Evolutionary conservation across 805 yeast genomes (phyloP).

Genomic region (Kodamaea neixiangensis): DNA sequence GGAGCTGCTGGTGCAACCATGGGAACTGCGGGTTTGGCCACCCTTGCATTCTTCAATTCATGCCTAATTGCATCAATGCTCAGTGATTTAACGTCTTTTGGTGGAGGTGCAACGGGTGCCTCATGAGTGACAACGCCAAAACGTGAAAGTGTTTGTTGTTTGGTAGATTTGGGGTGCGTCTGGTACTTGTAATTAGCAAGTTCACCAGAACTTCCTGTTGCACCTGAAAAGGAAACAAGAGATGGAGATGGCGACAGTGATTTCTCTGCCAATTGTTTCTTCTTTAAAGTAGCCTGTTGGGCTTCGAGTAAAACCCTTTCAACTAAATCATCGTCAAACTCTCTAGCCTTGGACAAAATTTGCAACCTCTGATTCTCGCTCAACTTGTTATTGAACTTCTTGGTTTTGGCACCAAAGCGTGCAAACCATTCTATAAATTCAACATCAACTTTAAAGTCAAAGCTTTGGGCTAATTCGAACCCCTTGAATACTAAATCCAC

Average conservation of each 20-base stretch:
- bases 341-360: conserved; percentile 61
- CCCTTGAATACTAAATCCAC: conserved; percentile 68
- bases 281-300: conserved; percentile 13
- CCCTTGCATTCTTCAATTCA: conserved; percentile 27
- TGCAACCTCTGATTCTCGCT: conserved; percentile 65
- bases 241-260: conserved; percentile 6
- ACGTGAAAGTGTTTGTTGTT: conserved; percentile 36
- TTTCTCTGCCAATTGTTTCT: conserved; percentile 7
- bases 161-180: conserved; percentile 24
- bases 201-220: conserved; percentile 10
- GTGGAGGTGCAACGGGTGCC: conserved; percentile 39
- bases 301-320: conserved; percentile 39
- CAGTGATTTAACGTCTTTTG: conserved; percentile 32
- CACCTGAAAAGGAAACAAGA: not conserved
- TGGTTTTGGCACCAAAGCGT: conserved; percentile 64
- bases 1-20: conserved; percentile 47
- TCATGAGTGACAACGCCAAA: conserved; percentile 35
- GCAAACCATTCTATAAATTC: conserved; percentile 58
- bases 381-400: conserved; percentile 68
- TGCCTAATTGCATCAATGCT: conserved; percentile 36
- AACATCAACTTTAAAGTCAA: conserved; percentile 52
- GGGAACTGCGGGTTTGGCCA: conserved; percentile 15
- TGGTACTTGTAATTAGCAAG: conserved; percentile 26
- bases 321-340: conserved; percentile 55
- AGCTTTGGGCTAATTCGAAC: conserved; percentile 61